Evolutionary conservation across 1,284 basidiomycete genomes (phyloP).

Genomic region (Heterobasidion occidentale): DNA sequence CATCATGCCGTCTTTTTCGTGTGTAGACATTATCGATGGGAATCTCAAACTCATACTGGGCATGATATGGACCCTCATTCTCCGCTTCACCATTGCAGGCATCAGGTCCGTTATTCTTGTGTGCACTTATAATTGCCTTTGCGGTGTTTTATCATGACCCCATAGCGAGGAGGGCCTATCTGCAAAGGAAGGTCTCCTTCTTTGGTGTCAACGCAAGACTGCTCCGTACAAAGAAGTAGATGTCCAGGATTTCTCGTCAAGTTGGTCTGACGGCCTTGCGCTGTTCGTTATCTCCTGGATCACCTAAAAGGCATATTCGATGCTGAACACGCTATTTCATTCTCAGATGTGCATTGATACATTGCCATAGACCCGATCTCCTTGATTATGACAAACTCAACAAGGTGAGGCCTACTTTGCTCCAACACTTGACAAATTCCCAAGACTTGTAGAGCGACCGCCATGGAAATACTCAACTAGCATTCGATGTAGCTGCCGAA

Average conservation of each 20-base stretch:
- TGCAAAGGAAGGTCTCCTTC: slow-evolving; percentile 90
- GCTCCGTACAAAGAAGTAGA: slow-evolving; percentile 86
- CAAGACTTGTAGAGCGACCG: slow-evolving; percentile 47
- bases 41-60: slow-evolving; percentile 96
- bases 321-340: neutral
- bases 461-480: slow-evolving; percentile 76
- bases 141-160: slow-evolving; percentile 1
- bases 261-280: slow-evolving; percentile 93
- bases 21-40: slow-evolving; percentile 89
- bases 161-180: slow-evolving; percentile 92
- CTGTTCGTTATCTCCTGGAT: slow-evolving; percentile 51
- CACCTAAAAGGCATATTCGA: too few relatives aligned
- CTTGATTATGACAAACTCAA: slow-evolving; percentile 82
- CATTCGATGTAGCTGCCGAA: slow-evolving; percentile 82
- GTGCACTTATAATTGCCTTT: slow-evolving; percentile 1
- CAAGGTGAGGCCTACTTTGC: slow-evolving; percentile 41
- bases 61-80: slow-evolving; percentile 98
- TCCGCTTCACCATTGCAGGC: slow-evolving; percentile 95
- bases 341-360: slow-evolving; percentile 90
- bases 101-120: slow-evolving; percentile 63
- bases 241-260: slow-evolving; percentile 88
- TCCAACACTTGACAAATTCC: neutral
- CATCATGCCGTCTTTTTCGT: slow-evolving; percentile 21
- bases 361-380: slow-evolving; percentile 93
- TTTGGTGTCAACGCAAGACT: slow-evolving; percentile 98